These are phyloP conservation scores for Aleurites moluccanus DNA, from an alignment of 441 rosid species.

Conservation along the genomic window DNA sequence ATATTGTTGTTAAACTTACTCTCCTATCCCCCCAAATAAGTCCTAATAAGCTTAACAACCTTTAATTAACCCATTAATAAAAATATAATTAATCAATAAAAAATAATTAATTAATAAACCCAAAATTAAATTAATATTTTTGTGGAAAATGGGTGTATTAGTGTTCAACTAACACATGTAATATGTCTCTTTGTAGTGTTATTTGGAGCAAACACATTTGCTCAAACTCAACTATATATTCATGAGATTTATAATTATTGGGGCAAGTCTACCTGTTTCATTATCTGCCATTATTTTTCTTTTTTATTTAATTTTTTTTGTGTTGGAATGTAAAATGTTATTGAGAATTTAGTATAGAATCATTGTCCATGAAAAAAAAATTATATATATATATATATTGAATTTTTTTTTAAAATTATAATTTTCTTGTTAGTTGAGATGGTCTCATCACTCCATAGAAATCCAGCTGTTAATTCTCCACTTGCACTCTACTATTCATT, in stretches of 20 bases:
- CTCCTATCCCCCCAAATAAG: not conserved
- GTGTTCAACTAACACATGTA: constrained; percentile 11
- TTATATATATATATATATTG: too few relatives aligned
- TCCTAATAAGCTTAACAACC: not conserved
- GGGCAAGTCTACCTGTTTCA: constrained; percentile 8
- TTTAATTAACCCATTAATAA: not conserved
- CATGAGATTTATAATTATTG: not conserved
- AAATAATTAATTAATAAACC: not conserved
- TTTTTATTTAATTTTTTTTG: not conserved
- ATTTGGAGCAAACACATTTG: not conserved
- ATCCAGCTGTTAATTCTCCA: not conserved
- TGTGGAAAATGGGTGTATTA: not conserved
- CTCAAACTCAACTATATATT: not conserved
- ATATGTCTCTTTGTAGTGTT: constrained; percentile 5
- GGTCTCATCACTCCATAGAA: not conserved
- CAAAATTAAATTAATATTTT: not conserved
- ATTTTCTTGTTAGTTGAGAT: constrained; percentile 9
- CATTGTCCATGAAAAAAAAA: not conserved
- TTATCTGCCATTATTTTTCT: not conserved
- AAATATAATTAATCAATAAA: too few relatives aligned
- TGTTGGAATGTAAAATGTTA: not conserved
- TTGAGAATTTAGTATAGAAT: constrained; percentile 1
- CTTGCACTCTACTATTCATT: not conserved
- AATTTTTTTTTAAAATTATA: too few relatives aligned
- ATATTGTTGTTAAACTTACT: constrained; percentile 1